A percentile compares a stretch with the other conserved stretches of the same genome.
phyloP scores from a whole-genome alignment of 148 eudicot genomes.

The Bassia scoparia region DNA sequence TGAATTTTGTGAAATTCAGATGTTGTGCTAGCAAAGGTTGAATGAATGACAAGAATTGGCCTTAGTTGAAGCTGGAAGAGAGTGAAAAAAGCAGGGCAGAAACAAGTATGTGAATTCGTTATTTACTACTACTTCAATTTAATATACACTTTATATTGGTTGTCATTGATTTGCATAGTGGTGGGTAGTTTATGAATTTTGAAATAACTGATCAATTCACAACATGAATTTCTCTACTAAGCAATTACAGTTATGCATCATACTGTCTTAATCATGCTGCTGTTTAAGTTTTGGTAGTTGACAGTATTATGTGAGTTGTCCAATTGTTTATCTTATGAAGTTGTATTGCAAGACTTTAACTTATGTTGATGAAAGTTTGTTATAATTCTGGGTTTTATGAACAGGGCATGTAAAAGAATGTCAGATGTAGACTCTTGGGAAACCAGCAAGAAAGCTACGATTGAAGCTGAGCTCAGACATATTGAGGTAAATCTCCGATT shows the following conservation, averaged over 20 bases:
- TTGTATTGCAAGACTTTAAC: background rate
- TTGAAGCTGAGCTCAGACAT: constrained; percentile 52
- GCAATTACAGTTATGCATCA: background rate
- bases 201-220: too few relatives aligned
- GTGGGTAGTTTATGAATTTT: too few relatives aligned
- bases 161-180: too few relatives aligned
- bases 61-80: constrained; percentile 73
- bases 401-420: constrained; percentile 63
- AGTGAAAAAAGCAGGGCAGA: constrained; percentile 55
- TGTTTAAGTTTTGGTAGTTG: background rate
- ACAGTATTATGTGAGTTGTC: constrained; percentile 14
- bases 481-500: constrained; percentile 41
- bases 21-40: constrained; percentile 41
- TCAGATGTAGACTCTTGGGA: constrained; percentile 58
- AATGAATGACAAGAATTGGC: constrained; percentile 61
- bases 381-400: background rate
- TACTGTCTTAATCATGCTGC: background rate
- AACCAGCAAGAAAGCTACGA: constrained; percentile 48
- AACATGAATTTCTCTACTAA: background rate
- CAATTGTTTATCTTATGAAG: constrained; percentile 10
- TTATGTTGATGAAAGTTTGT: background rate
- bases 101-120: constrained; percentile 44
- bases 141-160: too few relatives aligned
- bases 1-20: constrained; percentile 29
- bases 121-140: too few relatives aligned